These are phyloP conservation scores for Chenopodium suecicum DNA, from an alignment of 148 eudicot species.

Conservation along the genomic window DNA sequence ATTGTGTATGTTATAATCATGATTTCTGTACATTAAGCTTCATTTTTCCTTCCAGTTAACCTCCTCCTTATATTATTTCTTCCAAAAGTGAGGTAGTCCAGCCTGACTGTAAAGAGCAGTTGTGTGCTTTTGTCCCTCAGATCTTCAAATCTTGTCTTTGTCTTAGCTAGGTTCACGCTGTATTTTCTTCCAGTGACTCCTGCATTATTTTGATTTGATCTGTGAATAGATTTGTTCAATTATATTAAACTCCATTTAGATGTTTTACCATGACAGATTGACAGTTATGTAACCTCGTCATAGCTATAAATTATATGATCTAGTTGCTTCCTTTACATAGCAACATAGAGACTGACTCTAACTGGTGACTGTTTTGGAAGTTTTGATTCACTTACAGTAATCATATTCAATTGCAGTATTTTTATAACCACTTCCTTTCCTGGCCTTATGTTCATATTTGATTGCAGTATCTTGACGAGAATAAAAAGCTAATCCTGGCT, in stretches of 20 bases:
- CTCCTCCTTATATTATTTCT: background rate
- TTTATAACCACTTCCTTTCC: no score
- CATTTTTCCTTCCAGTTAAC: background rate
- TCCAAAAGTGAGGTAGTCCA: background rate
- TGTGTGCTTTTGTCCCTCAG: background rate
- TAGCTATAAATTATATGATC: background rate
- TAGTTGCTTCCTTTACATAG: background rate
- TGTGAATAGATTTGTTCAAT: background rate
- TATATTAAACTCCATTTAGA: background rate
- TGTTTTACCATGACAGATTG: background rate
- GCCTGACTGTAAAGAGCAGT: background rate
- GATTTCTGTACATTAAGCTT: no score
- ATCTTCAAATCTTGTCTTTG: background rate
- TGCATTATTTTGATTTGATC: background rate
- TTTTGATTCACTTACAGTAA: background rate
- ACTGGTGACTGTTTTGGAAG: background rate
- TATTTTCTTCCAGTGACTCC: background rate
- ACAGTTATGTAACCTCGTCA: background rate
- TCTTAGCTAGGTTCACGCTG: background rate
- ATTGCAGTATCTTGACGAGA: slow-evolving; percentile 93
- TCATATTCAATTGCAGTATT: background rate
- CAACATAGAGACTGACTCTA: background rate
- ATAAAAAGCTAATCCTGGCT: slow-evolving; percentile 89
- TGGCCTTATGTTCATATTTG: background rate
- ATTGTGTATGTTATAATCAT: no score